phyloP scores from a whole-genome alignment of 1,284 basidiomycete species.

The Trichosporon sp. region DNA sequence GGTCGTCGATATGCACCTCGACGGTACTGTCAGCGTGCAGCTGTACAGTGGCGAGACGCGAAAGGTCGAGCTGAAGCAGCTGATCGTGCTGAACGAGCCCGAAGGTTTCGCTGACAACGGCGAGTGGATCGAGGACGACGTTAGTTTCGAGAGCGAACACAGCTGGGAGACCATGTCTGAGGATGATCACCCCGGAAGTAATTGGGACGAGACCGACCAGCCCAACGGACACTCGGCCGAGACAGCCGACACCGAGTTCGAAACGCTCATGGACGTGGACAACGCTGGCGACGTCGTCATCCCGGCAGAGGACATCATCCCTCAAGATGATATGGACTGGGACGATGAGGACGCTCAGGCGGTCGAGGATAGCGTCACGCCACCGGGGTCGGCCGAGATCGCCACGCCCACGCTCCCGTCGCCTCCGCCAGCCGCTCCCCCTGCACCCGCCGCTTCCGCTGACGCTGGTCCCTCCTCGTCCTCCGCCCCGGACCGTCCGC shows the following conservation, averaged over 20 bases:
- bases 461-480: slow-evolving; percentile 8
- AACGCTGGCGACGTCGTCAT: slow-evolving; percentile 20
- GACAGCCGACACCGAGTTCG: slow-evolving; percentile 12
- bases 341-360: slow-evolving; percentile 36
- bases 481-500: neutral
- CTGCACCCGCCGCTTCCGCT: neutral
- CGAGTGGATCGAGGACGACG: slow-evolving; percentile 33
- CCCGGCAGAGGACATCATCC: slow-evolving; percentile 21
- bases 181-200: slow-evolving; percentile 15
- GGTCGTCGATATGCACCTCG: slow-evolving; percentile 54
- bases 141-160: slow-evolving; percentile 34
- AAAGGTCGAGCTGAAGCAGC: slow-evolving; percentile 35
- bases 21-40: slow-evolving; percentile 53
- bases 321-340: slow-evolving; percentile 29
- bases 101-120: slow-evolving; percentile 39
- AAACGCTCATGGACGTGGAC: slow-evolving; percentile 20
- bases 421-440: neutral
- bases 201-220: slow-evolving; percentile 15
- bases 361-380: slow-evolving; percentile 23
- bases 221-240: neutral
- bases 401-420: neutral
- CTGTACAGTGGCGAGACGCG: slow-evolving; percentile 44
- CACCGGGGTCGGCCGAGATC: neutral
- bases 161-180: slow-evolving; percentile 42
- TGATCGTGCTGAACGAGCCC: slow-evolving; percentile 41